A percentile compares a stretch with the other conserved stretches of the same genome.
Evolutionary conservation across 2,329 filamentous ascomycete species (phyloP).

Genomic region (Aspergillus quadricinctus): DNA sequence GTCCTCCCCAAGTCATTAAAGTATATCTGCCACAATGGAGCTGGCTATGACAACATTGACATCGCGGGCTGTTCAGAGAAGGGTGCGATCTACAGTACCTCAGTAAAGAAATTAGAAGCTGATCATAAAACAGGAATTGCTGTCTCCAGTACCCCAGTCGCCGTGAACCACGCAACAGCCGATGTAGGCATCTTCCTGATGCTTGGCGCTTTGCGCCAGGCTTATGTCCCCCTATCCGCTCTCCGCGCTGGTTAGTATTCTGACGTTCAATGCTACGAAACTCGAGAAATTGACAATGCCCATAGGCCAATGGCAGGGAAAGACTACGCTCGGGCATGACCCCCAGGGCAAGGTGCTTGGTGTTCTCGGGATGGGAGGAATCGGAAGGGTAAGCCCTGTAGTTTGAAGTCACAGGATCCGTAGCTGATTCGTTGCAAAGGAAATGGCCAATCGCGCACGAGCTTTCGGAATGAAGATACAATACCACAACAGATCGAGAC

Average conservation of each 20-base stretch:
- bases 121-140: constrained; percentile 28
- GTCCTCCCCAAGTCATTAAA: constrained; percentile 43
- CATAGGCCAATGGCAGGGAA: constrained; percentile 39
- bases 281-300: constrained; percentile 1
- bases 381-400: constrained; percentile 37
- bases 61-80: constrained; percentile 48
- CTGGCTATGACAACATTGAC: constrained; percentile 60
- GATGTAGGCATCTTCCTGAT: constrained; percentile 46
- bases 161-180: constrained; percentile 45
- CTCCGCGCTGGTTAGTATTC: constrained; percentile 35
- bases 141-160: constrained; percentile 44
- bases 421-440: constrained; percentile 24
- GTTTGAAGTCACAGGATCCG: neutral
- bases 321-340: constrained; percentile 41
- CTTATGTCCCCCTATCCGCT: constrained; percentile 38
- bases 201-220: constrained; percentile 44
- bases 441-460: constrained; percentile 42
- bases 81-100: constrained; percentile 18
- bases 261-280: neutral
- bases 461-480: constrained; percentile 46
- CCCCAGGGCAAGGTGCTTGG: constrained; percentile 44
- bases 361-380: constrained; percentile 47
- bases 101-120: neutral
- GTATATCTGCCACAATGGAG: constrained; percentile 53
- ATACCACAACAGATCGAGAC: constrained; percentile 44